Base-by-base conservation (phyloP, 371 early-diverging fungal genomes). In the Batrachochytrium dendrobatidis region DNA sequence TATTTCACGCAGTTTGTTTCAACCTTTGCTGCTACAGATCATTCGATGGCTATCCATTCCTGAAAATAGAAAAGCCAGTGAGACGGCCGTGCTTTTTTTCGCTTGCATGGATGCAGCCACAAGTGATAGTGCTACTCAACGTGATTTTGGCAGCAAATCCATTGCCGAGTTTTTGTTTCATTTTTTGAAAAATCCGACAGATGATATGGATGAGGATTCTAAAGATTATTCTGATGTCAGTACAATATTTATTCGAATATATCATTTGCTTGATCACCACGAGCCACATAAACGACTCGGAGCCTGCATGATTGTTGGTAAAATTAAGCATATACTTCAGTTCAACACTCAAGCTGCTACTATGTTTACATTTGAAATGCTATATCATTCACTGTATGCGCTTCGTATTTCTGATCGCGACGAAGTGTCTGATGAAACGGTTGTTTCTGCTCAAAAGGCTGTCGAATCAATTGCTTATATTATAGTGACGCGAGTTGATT, bases 1-100 rank as follows among this genome's bases (percentile, higher is more conserved):
- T 54, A 80, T 88, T 5, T 71, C 86, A 7, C 66, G 86, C 39
- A 81, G 81, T 0, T 73, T 91, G 58, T 88, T 81, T 59, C 70
- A 79, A 0, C 68, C 83, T 7, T 64, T 89, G 34, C 69, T 80
- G 0, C 56, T 77, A 0, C 89, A 89, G 63, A 58, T 87, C 17
- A 87, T 89, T 15, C 90, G 88, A 58, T 91, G 89, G 89, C 65
- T 89, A 35, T 87, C 91, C 6, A 80, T 81, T 43, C 81, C 81
- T 51, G 88, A 90, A 62, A 86, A 85, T 35, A n/a, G n/a, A n/a
- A n/a, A n/a, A n/a, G n/a, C n/a, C n/a, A 82, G 84, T 28, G 91
- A 89, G 64, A 85, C 88, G 0, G 77, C 86, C 52, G 77, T 79
- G 0, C 63, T 91, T n/a, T 56, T 89, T 35, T 75, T 82, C 22